Evolutionary conservation across 352 stramenopile genomes (phyloP).

Genomic region (Globisporangium cederbergense): DNA sequence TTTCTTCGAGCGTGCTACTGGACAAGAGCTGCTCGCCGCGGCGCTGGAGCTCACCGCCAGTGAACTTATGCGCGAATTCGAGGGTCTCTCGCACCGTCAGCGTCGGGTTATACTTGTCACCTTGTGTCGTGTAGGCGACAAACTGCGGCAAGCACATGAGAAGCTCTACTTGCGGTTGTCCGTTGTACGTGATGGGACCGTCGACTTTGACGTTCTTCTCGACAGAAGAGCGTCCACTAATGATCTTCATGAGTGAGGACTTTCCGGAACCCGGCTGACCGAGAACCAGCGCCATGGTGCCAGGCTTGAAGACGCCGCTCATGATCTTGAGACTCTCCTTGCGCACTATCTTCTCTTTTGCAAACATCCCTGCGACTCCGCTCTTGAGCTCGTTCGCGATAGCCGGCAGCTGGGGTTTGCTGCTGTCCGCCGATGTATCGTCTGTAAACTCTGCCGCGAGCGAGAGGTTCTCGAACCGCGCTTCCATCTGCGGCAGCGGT

Average conservation of each 20-base stretch:
- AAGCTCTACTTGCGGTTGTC: neutral
- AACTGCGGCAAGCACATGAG: slow-evolving; percentile 16
- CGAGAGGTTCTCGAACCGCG: slow-evolving; percentile 22
- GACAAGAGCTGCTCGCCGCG: slow-evolving; percentile 23
- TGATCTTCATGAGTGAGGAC: neutral
- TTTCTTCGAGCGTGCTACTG: slow-evolving; percentile 24
- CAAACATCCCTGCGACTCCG: no score
- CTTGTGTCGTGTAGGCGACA: slow-evolving; percentile 24
- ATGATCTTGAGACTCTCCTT: neutral
- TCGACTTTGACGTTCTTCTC: neutral
- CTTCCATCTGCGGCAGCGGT: slow-evolving; percentile 21
- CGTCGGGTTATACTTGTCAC: slow-evolving; percentile 86
- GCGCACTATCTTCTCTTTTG: neutral
- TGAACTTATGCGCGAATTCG: slow-evolving; percentile 38
- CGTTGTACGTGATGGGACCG: neutral
- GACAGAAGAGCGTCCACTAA: neutral
- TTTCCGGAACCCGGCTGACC: neutral
- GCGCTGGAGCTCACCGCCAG: slow-evolving; percentile 22
- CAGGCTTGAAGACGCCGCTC: neutral
- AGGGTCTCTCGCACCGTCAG: slow-evolving; percentile 57
- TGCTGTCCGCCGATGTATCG: neutral
- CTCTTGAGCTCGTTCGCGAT: neutral
- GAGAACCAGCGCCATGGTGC: neutral
- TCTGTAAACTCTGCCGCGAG: neutral
- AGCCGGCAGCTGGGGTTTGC: neutral